Percentiles rank a stretch among this genome's conserved stretches.
Evolutionary conservation across 805 yeast genomes (phyloP).

Genomic region (Starmera dryadoides): DNA sequence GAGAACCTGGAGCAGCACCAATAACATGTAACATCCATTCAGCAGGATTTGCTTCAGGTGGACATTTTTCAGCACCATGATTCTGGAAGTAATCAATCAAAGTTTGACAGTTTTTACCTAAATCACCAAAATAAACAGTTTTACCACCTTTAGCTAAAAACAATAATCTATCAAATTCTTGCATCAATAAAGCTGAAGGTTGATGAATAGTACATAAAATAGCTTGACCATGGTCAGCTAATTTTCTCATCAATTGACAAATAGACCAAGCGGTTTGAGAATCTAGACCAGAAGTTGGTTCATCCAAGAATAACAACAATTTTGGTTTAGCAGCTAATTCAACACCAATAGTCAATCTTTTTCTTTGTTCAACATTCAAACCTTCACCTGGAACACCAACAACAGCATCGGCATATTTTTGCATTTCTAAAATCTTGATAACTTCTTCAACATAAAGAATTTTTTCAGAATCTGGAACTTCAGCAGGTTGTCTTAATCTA

Average conservation of each 20-base stretch:
- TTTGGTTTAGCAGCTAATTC: conserved; percentile 62
- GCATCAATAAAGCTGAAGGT: conserved; percentile 73
- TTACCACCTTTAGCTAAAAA: conserved; percentile 66
- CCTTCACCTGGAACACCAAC: conserved; percentile 74
- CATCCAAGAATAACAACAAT: conserved; percentile 53
- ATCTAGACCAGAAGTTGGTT: conserved; percentile 64
- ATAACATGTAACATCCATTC: conserved; percentile 90
- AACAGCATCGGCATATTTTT: conserved; percentile 58
- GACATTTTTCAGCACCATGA: conserved; percentile 61
- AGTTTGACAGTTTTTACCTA: conserved; percentile 51
- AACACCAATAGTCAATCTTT: conserved; percentile 58
- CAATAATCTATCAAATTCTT: conserved; percentile 71
- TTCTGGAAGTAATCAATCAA: conserved; percentile 61
- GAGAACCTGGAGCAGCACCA: conserved; percentile 79
- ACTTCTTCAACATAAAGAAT: conserved; percentile 59
- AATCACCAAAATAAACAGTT: conserved; percentile 70
- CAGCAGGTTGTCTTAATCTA: conserved; percentile 53
- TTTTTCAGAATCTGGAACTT: conserved; percentile 47
- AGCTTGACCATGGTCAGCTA: conserved; percentile 57
- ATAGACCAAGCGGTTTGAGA: conserved; percentile 66
- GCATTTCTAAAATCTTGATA: conserved; percentile 57
- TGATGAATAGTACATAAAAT: conserved; percentile 76
- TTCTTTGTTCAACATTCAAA: conserved; percentile 54
- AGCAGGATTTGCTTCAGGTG: conserved; percentile 68
- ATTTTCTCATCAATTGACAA: conserved; percentile 50